Evolutionary conservation across 768 basidiomycete genomes (phyloP), one percentile per base, ranked within the genome.

Genomic region (Hypholoma sublateritium): DNA sequence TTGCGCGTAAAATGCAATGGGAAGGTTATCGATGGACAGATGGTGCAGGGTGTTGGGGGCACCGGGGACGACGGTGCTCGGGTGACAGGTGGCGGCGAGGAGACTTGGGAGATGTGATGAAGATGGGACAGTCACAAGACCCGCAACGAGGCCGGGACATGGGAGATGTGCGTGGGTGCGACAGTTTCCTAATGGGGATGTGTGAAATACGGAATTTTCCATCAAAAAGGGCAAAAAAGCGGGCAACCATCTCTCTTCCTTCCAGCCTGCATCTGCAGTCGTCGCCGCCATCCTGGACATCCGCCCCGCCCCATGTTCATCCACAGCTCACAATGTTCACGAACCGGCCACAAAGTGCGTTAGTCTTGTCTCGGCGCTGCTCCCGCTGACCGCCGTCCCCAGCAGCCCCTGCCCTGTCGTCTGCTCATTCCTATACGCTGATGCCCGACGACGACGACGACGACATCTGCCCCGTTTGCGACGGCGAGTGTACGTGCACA

Each of bases 381-480:
- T 46, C 61, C 52, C 48, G 56, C 53, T 57, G 22, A 52, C 52
- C 47, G 37, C 65, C 53, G 60, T 56, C 58, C 28, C 81, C 77
- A 72, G 76, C 80, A 70, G 74, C 83, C 80, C 71, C 80, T 76
- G 60, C 79, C 77, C 85, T 88, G 86, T 77, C 85, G 79, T 73
- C 78, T 84, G 74, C 85, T 83, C 80, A 82, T 78, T 73, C 83
- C 77, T 76, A 84, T 85, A 86, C 85, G 78, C 75, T 80, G 77
- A 82, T 70, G 77, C 77, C 80, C 73, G 84, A 85, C 76, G 87
- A 89, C 72, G 91, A 92, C 68, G 88, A 90, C 80, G 83, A 84
- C 83, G 87, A 91, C 70, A 91, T 93, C 55, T 93, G 91, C 72
- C 91, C 90, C 7, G 89, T 93, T 61, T 93, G 91, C 89, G 91